Evolutionary conservation across 106 monocot genomes (phyloP).

Genomic region (Dioscorea dumetorum): DNA sequence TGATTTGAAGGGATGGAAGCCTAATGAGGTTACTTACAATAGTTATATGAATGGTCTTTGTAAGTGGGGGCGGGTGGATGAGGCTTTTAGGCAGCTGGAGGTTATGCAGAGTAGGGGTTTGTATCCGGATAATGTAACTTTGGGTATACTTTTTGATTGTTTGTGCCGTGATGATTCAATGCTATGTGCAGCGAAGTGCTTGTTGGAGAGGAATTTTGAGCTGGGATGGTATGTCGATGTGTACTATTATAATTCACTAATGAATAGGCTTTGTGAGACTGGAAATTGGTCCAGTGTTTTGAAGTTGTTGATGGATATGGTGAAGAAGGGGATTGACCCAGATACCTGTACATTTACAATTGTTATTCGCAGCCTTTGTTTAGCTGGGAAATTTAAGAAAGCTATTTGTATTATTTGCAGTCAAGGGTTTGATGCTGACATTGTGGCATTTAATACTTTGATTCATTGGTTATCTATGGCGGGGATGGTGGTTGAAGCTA

Average conservation of each 20-base stretch:
- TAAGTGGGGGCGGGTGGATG: not conserved
- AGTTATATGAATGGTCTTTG: conserved; percentile 8
- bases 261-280: conserved; percentile 6
- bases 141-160: conserved; percentile 10
- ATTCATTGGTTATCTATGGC: conserved; percentile 8
- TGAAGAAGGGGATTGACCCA: conserved; percentile 1
- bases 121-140: not conserved
- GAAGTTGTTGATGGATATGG: not conserved
- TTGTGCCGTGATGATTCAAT: not conserved
- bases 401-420: conserved; percentile 4
- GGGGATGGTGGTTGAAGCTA: not conserved
- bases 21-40: conserved; percentile 5
- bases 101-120: conserved; percentile 3
- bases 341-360: conserved; percentile 2
- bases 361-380: conserved; percentile 6
- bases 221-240: conserved; percentile 7
- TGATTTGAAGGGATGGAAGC: conserved; percentile 7
- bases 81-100: conserved; percentile 4
- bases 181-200: not conserved
- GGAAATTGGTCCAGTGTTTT: conserved; percentile 1
- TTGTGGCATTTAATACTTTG: conserved; percentile 8
- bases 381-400: conserved; percentile 1
- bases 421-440: not conserved
- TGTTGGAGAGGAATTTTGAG: conserved; percentile 9
- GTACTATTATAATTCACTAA: conserved; percentile 1